These are phyloP conservation scores for Clathrus columnatus DNA, from an alignment of 768 basidiomycete genomes.

Conservation along the genomic window DNA sequence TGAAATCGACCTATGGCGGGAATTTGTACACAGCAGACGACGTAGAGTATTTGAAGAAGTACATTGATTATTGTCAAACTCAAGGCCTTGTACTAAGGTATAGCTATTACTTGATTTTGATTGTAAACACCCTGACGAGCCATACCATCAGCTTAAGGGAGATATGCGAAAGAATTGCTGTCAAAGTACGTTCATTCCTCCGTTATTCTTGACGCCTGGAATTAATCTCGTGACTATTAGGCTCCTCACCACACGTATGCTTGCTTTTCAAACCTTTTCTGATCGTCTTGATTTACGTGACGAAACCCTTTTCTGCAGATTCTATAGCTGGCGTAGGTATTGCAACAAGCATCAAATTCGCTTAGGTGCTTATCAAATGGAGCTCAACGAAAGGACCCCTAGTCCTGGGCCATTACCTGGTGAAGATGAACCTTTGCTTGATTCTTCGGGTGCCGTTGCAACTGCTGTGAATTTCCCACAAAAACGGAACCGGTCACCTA, in stretches of 20 bases:
- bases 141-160: constrained; percentile 48
- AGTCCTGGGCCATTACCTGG: constrained; percentile 9
- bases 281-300: not conserved
- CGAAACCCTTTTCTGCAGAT: constrained; percentile 32
- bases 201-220: not conserved
- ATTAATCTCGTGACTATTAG: constrained; percentile 26
- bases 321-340: constrained; percentile 86
- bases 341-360: constrained; percentile 91
- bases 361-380: constrained; percentile 80
- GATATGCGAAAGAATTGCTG: constrained; percentile 80
- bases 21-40: constrained; percentile 83
- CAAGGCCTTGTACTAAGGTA: constrained; percentile 77
- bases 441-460: constrained; percentile 2
- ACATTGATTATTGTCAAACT: constrained; percentile 86
- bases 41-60: constrained; percentile 73
- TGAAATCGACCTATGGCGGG: constrained; percentile 86
- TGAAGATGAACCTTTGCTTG: constrained; percentile 8
- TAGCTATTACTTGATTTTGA: constrained; percentile 7
- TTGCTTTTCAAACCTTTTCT: not conserved
- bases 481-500: constrained; percentile 50
- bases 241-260: constrained; percentile 84
- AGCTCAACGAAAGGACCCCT: constrained; percentile 20
- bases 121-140: not conserved
- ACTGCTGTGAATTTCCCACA: not conserved
- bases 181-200: constrained; percentile 44